Evolutionary conservation across 441 rosid species (phyloP), one percentile per base, ranked within the genome.

Genomic region (Erodium texanum): DNA sequence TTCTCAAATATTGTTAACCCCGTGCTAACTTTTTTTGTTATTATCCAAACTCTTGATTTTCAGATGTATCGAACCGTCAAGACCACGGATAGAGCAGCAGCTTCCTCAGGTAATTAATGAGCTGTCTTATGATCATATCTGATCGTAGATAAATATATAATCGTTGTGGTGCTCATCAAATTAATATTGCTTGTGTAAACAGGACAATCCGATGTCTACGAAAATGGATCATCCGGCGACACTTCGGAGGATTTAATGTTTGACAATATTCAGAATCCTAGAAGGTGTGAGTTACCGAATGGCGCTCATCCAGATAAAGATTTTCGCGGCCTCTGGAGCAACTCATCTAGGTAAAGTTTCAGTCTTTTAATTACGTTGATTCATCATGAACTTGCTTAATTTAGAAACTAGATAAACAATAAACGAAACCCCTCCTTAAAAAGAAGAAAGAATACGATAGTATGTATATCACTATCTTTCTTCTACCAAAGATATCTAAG

Each of bases 41-140:
- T 4, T 27, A 27, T 1, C 29, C 4, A 19, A 15, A 11, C 20
- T 45, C n/a, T 64, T 29, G 38, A 24, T 62, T 68, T 78, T 75
- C 85, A 93, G 98, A 87, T 93, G 98, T 93, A 93, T 73, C 82
- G 98, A 76, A 93, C 98, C 0, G 96, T 90, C 67, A 93, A 90
- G 86, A 90, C 97, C 27, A 92, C 98, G 10, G 98, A 92, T 78
- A 80, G 85, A 82, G 82, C 91, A 71, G 87, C 92, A 62, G 92
- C 86, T 79, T 77, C 95, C 69, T 87, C 96, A 79, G 96, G 98
- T 92, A 48, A 61, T 50, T 66, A 45, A 34, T 32, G 2, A 32
- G n/a, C n/a, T n/a, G n/a, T n/a, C n/a, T n/a, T n/a, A n/a, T n/a
- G n/a, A n/a, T n/a, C n/a, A n/a, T n/a, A n/a, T n/a, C n/a, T n/a